Evolutionary conservation across 352 stramenopile genomes (phyloP), one percentile per base, ranked within the genome.

Genomic region (Pythium biforme): DNA sequence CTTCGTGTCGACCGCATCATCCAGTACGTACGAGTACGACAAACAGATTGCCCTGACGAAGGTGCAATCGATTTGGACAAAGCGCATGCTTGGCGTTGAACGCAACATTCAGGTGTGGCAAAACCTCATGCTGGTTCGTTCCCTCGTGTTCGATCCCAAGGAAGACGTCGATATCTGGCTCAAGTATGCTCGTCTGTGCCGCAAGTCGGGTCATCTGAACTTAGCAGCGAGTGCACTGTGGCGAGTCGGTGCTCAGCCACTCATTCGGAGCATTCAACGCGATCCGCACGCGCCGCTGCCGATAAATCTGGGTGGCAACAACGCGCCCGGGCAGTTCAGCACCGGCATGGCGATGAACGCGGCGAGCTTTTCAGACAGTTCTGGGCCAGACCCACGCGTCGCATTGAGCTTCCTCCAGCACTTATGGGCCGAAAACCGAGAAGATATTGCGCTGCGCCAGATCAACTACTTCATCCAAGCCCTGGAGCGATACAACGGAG

Each of bases 41-140:
- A 92, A 90, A 66, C 68, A 88, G 59, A 73, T 76, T 12, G 83
- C 83, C 23, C 53, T 94, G 4, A 77, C 81, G 12, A 92, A 91
- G 50, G 55, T 95, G 50, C 86, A 95, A 64, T 87, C 79, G 6
- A 85, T 88, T 31, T 95, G 86, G 86, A 95, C 86, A 34, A 77
- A 78, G 26, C 82, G 97, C 31, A 86, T 99, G 51, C 89, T 98
- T 55, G 97, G 97, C n/a, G 98, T 97, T 41, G 85, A 98, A 39
- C 82, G 85, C 37, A 96, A 98, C 59, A 95, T 97, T 34, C 74
- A 91, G 59, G 90, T 97, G 37, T 98, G 93, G 94, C 93, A 98
- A 59, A 89, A 83, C 55, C 92, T 99, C 47, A 94, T 99, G 70
- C 86, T 97, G 41, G 93, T 99, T 41, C 89, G 96, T 48, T 97